Evolutionary conservation across 768 basidiomycete genomes (phyloP).

Genomic region (Tylopilus rubrobrunneus): DNA sequence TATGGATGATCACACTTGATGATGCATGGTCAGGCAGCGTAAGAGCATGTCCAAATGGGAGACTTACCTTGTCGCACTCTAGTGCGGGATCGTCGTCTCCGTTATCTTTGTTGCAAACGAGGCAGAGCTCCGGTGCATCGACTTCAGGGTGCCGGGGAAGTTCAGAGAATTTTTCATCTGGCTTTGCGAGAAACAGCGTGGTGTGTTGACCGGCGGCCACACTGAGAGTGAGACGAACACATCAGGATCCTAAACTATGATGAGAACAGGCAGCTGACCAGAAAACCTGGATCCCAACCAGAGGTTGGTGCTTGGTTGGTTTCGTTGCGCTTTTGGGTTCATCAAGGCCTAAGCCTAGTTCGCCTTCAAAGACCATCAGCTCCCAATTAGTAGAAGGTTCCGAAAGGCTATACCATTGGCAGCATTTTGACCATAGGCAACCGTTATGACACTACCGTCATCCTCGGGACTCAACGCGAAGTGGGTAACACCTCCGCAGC

Average conservation of each 20-base stretch:
- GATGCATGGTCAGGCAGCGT: constrained; percentile 2
- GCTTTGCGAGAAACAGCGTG: constrained; percentile 76
- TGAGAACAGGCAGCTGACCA: constrained; percentile 44
- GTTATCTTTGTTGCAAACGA: constrained; percentile 65
- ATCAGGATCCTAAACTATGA: background rate
- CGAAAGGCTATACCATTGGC: constrained; percentile 53
- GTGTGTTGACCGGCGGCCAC: constrained; percentile 86
- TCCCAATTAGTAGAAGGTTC: background rate
- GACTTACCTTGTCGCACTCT: constrained; percentile 84
- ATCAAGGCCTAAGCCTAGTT: constrained; percentile 76
- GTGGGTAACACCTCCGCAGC: constrained; percentile 86
- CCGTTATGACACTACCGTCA: constrained; percentile 73
- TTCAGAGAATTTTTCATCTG: constrained; percentile 70
- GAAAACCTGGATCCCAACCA: constrained; percentile 78
- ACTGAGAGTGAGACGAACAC: constrained; percentile 46
- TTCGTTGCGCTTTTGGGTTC: constrained; percentile 87
- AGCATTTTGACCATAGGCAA: constrained; percentile 85
- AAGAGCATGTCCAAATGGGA: background rate
- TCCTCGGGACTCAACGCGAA: constrained; percentile 77
- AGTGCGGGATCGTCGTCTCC: constrained; percentile 72
- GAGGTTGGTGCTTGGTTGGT: constrained; percentile 63
- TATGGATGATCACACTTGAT: constrained; percentile 70
- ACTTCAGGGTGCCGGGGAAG: constrained; percentile 82
- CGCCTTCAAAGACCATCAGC: constrained; percentile 40
- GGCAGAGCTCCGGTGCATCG: constrained; percentile 61